Percentiles rank a stretch among this genome's conserved stretches.
Conservation (phyloP, 2,329 filamentous ascomycete genomes). For the Sphaerostilbella broomeana region DNA sequence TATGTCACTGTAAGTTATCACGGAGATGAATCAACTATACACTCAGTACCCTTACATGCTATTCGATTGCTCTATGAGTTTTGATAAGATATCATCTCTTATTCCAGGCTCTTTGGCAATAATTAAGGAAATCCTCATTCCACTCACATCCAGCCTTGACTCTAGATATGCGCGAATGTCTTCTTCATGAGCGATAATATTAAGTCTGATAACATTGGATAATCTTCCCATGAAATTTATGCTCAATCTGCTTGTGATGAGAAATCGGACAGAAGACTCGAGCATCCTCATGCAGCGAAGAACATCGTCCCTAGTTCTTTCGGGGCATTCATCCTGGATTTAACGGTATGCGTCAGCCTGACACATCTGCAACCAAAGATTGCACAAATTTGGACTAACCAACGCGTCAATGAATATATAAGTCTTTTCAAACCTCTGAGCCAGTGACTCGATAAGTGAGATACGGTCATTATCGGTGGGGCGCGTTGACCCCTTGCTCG, state of each 20-base stretch:
- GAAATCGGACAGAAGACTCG: not conserved
- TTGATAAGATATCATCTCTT: not conserved
- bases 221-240: not conserved
- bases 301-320: not conserved
- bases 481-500: not conserved
- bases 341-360: not conserved
- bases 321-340: not conserved
- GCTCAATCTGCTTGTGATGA: not conserved
- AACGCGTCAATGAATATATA: not conserved
- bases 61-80: not conserved
- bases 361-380: not conserved
- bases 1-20: no score
- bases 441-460: slow-evolving; percentile 6
- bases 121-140: not conserved
- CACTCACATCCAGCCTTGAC: not conserved
- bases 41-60: not conserved
- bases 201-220: not conserved
- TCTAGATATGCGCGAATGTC: not conserved
- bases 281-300: not conserved
- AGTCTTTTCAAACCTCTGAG: not conserved
- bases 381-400: not conserved
- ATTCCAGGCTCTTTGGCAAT: not conserved
- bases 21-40: no score
- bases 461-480: not conserved
- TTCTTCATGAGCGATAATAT: not conserved